A percentile compares a stretch with the other conserved stretches of the same genome.
phyloP scores from a whole-genome alignment of 495 filamentous ascomycete genomes.

The Penicillium canariense region DNA sequence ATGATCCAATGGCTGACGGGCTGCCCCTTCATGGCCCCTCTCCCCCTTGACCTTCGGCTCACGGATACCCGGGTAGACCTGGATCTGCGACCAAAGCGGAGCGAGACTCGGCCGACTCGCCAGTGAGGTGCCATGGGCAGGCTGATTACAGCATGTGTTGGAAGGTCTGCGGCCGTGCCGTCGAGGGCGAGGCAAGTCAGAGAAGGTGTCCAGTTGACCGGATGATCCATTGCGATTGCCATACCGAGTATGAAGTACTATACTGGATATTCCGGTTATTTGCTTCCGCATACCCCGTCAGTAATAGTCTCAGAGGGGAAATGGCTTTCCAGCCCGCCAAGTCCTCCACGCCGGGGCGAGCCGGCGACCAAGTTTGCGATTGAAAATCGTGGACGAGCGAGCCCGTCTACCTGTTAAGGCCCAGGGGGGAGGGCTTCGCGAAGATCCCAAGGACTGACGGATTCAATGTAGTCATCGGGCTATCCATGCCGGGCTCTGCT shows the following conservation, averaged over 20 bases:
- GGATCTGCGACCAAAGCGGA: conserved; percentile 25
- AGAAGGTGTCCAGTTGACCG: conserved; percentile 18
- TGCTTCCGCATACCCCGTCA: no score
- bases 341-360: neutral
- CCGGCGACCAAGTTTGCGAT: neutral
- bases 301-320: no score
- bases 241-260: conserved; percentile 5
- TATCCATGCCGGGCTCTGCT: neutral
- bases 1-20: neutral
- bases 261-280: neutral
- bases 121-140: neutral
- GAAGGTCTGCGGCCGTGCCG: conserved; percentile 12
- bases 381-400: neutral
- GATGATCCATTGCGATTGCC: conserved; percentile 9
- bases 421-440: conserved; percentile 9
- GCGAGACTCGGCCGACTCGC: conserved; percentile 3
- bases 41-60: conserved; percentile 12
- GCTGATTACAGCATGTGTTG: conserved; percentile 16
- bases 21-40: neutral
- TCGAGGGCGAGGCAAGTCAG: conserved; percentile 17
- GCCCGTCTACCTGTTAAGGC: conserved; percentile 7
- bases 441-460: conserved; percentile 12
- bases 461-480: conserved; percentile 16
- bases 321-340: neutral
- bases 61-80: conserved; percentile 19